Conservation (phyloP, 2,329 filamentous ascomycete genomes). For the Hymenoscyphus fraxineus region DNA sequence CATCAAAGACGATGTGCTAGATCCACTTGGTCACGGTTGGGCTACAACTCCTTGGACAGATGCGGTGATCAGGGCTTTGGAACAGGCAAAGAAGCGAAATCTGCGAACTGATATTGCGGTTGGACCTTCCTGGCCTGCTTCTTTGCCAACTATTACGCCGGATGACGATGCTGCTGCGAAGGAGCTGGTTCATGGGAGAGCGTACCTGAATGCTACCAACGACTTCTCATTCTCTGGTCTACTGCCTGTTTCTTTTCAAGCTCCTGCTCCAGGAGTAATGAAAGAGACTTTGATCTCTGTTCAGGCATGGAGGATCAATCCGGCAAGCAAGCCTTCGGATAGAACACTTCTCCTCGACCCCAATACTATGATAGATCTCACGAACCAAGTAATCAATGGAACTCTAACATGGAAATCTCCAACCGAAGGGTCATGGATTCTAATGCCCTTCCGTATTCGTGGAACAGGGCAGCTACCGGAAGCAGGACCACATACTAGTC, state of each 20-base stretch:
- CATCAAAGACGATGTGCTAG: constrained; percentile 4
- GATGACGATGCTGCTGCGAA: constrained; percentile 6
- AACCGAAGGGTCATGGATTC: constrained; percentile 1
- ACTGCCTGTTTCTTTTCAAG: constrained; percentile 5
- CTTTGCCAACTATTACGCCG: constrained; percentile 4
- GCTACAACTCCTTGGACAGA: constrained; percentile 9
- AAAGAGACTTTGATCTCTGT: constrained; percentile 7
- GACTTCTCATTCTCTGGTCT: constrained; percentile 2
- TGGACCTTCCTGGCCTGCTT: constrained; percentile 7
- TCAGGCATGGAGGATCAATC: constrained; percentile 8
- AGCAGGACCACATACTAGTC: constrained; percentile 8
- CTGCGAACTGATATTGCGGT: constrained; percentile 5
- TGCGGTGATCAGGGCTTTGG: not conserved
- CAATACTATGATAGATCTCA: constrained; percentile 6
- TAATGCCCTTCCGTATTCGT: constrained; percentile 6
- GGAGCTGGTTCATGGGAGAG: constrained; percentile 6
- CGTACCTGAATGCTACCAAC: constrained; percentile 5
- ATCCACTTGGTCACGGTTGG: constrained; percentile 8
- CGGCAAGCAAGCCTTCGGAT: constrained; percentile 4
- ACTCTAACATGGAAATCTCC: constrained; percentile 7
- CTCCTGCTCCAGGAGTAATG: not conserved
- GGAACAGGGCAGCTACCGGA: constrained; percentile 7
- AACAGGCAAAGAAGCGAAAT: constrained; percentile 3
- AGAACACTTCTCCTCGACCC: constrained; percentile 5
- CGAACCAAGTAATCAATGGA: not conserved